Percentiles rank a stretch among this genome's conserved stretches.
Conservation (phyloP, 73 alveolate species). For the Uronychia binucleata region DNA sequence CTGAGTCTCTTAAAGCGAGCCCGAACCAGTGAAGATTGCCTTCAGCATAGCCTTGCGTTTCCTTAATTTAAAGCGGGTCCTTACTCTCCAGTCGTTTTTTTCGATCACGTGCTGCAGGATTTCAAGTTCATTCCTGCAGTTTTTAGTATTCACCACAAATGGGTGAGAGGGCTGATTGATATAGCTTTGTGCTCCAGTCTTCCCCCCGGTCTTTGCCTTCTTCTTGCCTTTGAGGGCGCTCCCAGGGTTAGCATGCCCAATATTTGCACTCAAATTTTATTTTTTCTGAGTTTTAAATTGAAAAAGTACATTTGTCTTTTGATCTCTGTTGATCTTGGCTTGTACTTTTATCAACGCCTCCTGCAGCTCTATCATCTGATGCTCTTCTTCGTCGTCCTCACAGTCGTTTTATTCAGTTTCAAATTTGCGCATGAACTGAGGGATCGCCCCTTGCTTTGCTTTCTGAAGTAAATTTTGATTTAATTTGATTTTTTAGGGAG, state of each 20-base stretch:
- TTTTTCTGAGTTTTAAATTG: background rate
- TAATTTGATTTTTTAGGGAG: background rate
- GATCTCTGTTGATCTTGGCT: background rate
- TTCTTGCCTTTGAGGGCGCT: background rate
- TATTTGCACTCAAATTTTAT: background rate
- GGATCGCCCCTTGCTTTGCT: background rate
- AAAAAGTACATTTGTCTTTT: background rate
- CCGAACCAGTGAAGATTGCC: constrained; percentile 67
- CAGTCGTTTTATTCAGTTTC: background rate
- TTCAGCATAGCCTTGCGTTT: background rate
- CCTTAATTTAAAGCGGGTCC: background rate
- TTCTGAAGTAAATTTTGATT: background rate
- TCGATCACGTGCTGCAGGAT: constrained; percentile 46
- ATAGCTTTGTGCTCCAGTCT: background rate
- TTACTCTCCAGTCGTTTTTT: constrained; percentile 45
- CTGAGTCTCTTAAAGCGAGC: constrained; percentile 53
- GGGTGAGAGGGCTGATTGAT: background rate
- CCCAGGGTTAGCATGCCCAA: background rate
- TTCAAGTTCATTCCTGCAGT: constrained; percentile 59
- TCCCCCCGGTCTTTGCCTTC: background rate
- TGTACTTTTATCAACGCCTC: background rate
- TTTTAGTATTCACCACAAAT: constrained; percentile 44
- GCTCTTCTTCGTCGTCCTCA: background rate
- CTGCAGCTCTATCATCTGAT: background rate
- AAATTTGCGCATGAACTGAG: background rate